Evolutionary conservation across 2,329 filamentous ascomycete species (phyloP).

Genomic region (Xylaria sp.): DNA sequence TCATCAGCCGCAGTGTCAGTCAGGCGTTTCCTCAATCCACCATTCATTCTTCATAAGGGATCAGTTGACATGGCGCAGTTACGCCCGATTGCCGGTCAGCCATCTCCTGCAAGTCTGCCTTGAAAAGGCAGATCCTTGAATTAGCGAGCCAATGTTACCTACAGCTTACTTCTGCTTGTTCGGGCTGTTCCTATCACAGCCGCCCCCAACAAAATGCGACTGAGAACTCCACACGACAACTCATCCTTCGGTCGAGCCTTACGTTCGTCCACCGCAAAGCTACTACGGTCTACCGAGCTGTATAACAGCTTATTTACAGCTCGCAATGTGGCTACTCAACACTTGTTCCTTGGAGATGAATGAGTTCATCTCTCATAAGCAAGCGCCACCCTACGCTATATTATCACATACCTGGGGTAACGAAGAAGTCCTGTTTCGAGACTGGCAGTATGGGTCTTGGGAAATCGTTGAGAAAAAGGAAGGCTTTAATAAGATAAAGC

Average conservation of each 20-base stretch:
- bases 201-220: background rate
- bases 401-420: conserved; percentile 4
- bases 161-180: too few species aligned
- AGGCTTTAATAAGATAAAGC: background rate
- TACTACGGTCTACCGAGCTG: too few species aligned
- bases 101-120: too few species aligned
- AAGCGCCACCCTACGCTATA: background rate
- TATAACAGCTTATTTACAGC: background rate
- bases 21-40: too few species aligned
- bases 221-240: too few species aligned
- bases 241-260: too few species aligned
- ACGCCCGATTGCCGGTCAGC: too few species aligned
- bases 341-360: background rate
- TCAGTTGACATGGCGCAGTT: background rate
- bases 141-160: too few species aligned
- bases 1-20: too few species aligned
- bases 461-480: background rate
- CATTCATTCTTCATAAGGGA: background rate
- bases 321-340: background rate
- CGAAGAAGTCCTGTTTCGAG: conserved; percentile 9
- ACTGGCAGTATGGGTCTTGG: background rate
- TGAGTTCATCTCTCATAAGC: background rate
- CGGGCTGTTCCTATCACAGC: background rate
- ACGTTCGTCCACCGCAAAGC: too few species aligned
- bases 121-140: too few species aligned